Percentiles rank a stretch among this genome's conserved stretches.
phyloP scores from a whole-genome alignment of 768 basidiomycete genomes.

The Myochromella boudieri region DNA sequence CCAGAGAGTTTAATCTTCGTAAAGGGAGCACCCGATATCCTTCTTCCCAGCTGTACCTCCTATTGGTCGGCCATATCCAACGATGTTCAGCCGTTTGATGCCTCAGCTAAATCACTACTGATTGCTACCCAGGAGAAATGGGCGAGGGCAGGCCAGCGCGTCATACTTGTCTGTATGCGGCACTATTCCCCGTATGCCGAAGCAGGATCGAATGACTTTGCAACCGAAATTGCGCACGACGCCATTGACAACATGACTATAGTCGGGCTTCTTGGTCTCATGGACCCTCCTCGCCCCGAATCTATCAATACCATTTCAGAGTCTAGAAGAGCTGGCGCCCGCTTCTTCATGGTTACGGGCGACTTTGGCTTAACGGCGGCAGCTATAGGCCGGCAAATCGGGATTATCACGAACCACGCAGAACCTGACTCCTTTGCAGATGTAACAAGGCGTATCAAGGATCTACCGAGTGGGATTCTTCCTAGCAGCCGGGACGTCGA shows the following conservation, averaged over 20 bases:
- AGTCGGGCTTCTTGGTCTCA: slow-evolving; percentile 51
- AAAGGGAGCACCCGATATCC: slow-evolving; percentile 62
- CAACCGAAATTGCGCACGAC: too few species aligned
- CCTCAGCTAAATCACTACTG: slow-evolving; percentile 17
- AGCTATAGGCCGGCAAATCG: slow-evolving; percentile 45
- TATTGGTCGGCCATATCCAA: slow-evolving; percentile 14
- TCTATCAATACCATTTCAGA: slow-evolving; percentile 42
- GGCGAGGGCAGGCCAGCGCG: slow-evolving; percentile 51
- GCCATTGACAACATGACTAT: too few species aligned
- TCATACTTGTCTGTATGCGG: slow-evolving; percentile 46
- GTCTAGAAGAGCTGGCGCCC: slow-evolving; percentile 50
- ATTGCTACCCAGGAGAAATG: slow-evolving; percentile 33
- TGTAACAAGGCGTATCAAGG: slow-evolving; percentile 2
- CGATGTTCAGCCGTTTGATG: slow-evolving; percentile 27
- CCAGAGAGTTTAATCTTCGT: slow-evolving; percentile 35
- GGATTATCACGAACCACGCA: slow-evolving; percentile 36
- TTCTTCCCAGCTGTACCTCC: slow-evolving; percentile 36
- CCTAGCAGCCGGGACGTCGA: slow-evolving; percentile 21
- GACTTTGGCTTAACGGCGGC: slow-evolving; percentile 53
- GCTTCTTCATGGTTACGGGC: slow-evolving; percentile 57
- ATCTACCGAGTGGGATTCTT: background rate
- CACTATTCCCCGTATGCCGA: too few species aligned
- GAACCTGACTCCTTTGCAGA: slow-evolving; percentile 9
- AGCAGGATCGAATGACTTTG: too few species aligned
- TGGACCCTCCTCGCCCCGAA: slow-evolving; percentile 53